Percentiles rank a stretch among this genome's conserved stretches.
These are phyloP conservation scores for Ophiocordyceps sinensis DNA, from an alignment of 2,329 filamentous ascomycete genomes.

Conservation along the genomic window DNA sequence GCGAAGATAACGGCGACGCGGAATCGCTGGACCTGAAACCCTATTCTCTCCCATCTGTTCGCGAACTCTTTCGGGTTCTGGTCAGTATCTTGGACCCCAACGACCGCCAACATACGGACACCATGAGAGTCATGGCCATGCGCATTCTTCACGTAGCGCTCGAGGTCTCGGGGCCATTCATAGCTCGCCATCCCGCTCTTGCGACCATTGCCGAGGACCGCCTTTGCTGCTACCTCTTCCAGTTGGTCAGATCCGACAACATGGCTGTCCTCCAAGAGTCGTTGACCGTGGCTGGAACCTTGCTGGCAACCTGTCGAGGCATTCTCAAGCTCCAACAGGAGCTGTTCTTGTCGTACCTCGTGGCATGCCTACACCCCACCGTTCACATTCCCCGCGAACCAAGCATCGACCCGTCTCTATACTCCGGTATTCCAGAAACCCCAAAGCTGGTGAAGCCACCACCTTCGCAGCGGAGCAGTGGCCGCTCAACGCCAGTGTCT, in stretches of 20 bases:
- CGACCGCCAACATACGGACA: slow-evolving; percentile 82
- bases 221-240: slow-evolving; percentile 86
- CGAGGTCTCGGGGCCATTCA: slow-evolving; percentile 89
- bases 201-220: slow-evolving; percentile 84
- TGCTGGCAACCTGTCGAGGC: slow-evolving; percentile 77
- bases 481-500: slow-evolving; percentile 76
- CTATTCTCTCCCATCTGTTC: slow-evolving; percentile 86
- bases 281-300: slow-evolving; percentile 76
- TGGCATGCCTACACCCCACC: slow-evolving; percentile 85
- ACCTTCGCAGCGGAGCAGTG: slow-evolving; percentile 60
- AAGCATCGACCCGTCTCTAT: slow-evolving; percentile 80
- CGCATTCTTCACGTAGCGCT: slow-evolving; percentile 94
- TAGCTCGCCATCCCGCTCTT: slow-evolving; percentile 79
- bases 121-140: slow-evolving; percentile 93
- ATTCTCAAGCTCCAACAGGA: slow-evolving; percentile 95
- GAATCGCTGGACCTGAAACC: slow-evolving; percentile 55
- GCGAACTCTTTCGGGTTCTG: slow-evolving; percentile 84
- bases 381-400: slow-evolving; percentile 85
- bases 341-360: slow-evolving; percentile 83
- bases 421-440: slow-evolving; percentile 82
- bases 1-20: slow-evolving; percentile 16
- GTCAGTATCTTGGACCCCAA: slow-evolving; percentile 90
- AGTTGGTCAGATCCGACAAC: slow-evolving; percentile 90
- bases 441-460: slow-evolving; percentile 73
- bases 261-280: slow-evolving; percentile 91